Conservation (phyloP, 2,329 filamentous ascomycete species). For the Fusarium sp. region DNA sequence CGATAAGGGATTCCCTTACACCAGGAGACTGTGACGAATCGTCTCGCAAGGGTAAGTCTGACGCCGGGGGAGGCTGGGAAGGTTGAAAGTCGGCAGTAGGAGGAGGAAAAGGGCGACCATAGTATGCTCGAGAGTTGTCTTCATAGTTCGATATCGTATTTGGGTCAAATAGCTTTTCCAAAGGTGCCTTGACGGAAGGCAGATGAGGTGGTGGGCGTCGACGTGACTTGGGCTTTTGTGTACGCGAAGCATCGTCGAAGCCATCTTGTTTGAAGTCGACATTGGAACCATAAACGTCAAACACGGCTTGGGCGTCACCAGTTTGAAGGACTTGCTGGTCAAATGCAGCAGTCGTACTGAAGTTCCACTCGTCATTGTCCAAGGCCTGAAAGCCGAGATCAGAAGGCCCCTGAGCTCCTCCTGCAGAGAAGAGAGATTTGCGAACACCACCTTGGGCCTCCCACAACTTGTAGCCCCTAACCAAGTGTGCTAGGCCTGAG, state of each 20-base stretch:
- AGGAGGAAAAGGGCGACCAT: constrained; percentile 59
- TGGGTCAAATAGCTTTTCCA: constrained; percentile 74
- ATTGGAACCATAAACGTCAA: constrained; percentile 68
- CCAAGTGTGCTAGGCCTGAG: constrained; percentile 70
- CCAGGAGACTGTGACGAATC: constrained; percentile 61
- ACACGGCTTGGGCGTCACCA: constrained; percentile 67
- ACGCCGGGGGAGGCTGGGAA: constrained; percentile 54
- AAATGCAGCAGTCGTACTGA: constrained; percentile 73
- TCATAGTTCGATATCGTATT: constrained; percentile 73
- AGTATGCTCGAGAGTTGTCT: constrained; percentile 71
- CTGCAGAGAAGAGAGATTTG: constrained; percentile 70
- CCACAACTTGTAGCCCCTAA: constrained; percentile 80
- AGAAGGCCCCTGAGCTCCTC: constrained; percentile 66
- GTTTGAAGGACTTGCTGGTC: constrained; percentile 66
- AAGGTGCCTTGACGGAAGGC: constrained; percentile 66
- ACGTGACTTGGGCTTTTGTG: constrained; percentile 63
- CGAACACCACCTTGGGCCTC: constrained; percentile 78
- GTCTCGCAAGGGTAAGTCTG: constrained; percentile 68
- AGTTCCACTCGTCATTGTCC: constrained; percentile 73
- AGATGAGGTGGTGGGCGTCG: constrained; percentile 68
- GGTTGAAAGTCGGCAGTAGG: constrained; percentile 57
- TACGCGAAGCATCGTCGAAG: constrained; percentile 63
- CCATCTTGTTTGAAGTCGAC: constrained; percentile 63
- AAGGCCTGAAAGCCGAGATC: constrained; percentile 58
- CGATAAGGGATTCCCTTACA: constrained; percentile 72